Conservation (phyloP, 495 filamentous ascomycete species). For the Lasiosphaeriaceae sp. region DNA sequence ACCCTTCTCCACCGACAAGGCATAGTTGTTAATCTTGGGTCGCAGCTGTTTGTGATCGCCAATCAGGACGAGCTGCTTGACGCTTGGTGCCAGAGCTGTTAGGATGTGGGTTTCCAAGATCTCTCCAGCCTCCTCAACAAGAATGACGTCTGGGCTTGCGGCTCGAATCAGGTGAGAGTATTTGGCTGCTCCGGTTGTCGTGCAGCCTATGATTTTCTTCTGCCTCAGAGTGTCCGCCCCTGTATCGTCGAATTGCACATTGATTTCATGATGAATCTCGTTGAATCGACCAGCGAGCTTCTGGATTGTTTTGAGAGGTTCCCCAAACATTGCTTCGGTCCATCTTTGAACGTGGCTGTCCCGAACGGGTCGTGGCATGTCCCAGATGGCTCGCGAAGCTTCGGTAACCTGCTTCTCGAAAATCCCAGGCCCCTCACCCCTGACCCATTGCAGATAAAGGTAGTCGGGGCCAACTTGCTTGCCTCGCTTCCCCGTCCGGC, state of each 20-base stretch:
- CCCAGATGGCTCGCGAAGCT: slow-evolving; percentile 47
- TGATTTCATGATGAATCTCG: slow-evolving; percentile 35
- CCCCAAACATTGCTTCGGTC: slow-evolving; percentile 46
- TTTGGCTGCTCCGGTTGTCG: slow-evolving; percentile 71
- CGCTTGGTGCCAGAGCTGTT: slow-evolving; percentile 54
- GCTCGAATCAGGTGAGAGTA: slow-evolving; percentile 49
- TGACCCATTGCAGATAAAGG: slow-evolving; percentile 55
- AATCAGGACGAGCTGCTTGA: slow-evolving; percentile 68
- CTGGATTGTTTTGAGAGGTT: slow-evolving; percentile 42
- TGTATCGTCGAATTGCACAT: slow-evolving; percentile 41
- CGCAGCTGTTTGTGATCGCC: slow-evolving; percentile 77
- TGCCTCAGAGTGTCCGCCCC: slow-evolving; percentile 41
- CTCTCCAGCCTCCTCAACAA: slow-evolving; percentile 79
- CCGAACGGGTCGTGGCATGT: slow-evolving; percentile 39
- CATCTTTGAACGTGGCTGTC: slow-evolving; percentile 39
- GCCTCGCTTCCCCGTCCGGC: slow-evolving; percentile 34
- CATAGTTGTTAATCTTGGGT: slow-evolving; percentile 65
- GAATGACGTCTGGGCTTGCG: slow-evolving; percentile 50
- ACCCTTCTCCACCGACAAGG: slow-evolving; percentile 61
- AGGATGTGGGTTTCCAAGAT: slow-evolving; percentile 70
- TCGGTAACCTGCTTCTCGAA: slow-evolving; percentile 30
- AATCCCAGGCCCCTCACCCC: slow-evolving; percentile 44
- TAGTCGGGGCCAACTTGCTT: slow-evolving; percentile 46
- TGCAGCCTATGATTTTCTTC: slow-evolving; percentile 69
- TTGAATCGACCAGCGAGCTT: slow-evolving; percentile 40